Evolutionary conservation across 2,329 filamentous ascomycete species (phyloP), one percentile per base, ranked within the genome.

Genomic region (Pseudogymnoascus sp.): DNA sequence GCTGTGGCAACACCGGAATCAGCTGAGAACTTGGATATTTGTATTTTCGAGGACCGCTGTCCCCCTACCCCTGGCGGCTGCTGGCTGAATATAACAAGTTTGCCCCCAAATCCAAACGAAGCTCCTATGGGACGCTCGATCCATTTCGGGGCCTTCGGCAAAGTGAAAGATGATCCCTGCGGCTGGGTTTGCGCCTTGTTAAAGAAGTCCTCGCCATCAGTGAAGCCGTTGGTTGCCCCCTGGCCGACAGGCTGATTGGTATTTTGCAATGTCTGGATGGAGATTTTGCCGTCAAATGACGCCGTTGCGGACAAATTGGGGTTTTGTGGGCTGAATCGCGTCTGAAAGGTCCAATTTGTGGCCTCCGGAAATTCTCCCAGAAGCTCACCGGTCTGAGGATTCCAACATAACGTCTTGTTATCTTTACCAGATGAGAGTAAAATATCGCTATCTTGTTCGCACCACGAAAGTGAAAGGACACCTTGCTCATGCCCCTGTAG

Each of bases 311-410:
- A 90, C 61, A 99, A 79, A 70, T 86, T 89, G 9, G 94, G 92
- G 73, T 99, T 96, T 66, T 89, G 85, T 28, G 94, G 94, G 72
- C 96, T 92, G 81, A 95, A 97, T 63, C 87, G 83, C 4, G 94
- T 96, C 71, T 92, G 86, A 77, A 99, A 99, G 5, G 92, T 96
- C 92, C 94, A 99, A 74, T 97, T 99, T n/a, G 92, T 96, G 59
- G 95, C 92, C 68, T 96, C 90, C 3, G 92, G 92, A 70, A 97
- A 92, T 74, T 97, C 92, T 65, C 95, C 94, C 64, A 91, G 88
- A 10, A 83, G 80, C 70, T 94, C 84, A 59, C 92, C 92, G 2
- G 88, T 96, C 69, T 94, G 89, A 1, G 94, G 90, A 73, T 97
- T 97, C 94, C 95, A 99, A 63, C 94, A 85, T 62, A 99, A 82